These are phyloP conservation scores for Leccinum rimulosum DNA, from an alignment of 768 basidiomycete genomes.

Conservation along the genomic window DNA sequence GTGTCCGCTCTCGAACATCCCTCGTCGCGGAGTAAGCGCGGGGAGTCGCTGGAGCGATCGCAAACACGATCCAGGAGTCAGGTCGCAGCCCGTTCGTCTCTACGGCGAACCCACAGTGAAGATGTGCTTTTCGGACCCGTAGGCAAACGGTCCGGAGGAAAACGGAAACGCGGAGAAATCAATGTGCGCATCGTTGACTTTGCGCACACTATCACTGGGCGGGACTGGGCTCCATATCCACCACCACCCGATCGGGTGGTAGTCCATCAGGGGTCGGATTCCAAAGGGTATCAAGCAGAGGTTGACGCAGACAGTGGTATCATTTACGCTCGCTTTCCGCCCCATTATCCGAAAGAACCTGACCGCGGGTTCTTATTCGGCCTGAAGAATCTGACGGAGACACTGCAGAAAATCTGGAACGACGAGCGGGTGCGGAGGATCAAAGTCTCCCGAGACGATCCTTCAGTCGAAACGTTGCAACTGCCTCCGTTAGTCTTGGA, in stretches of 20 bases:
- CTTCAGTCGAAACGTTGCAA: conserved; percentile 42
- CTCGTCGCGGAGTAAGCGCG: conserved; percentile 65
- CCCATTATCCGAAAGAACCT: conserved; percentile 83
- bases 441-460: conserved; percentile 60
- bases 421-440: conserved; percentile 73
- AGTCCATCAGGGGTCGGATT: conserved; percentile 49
- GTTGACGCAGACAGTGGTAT: conserved; percentile 81
- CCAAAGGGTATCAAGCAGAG: conserved; percentile 77
- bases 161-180: conserved; percentile 83
- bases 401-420: conserved; percentile 85
- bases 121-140: conserved; percentile 70
- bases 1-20: conserved; percentile 61
- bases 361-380: conserved; percentile 96
- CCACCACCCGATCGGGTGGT: conserved; percentile 39
- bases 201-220: conserved; percentile 95
- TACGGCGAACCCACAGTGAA: conserved; percentile 79
- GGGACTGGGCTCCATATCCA: conserved; percentile 78
- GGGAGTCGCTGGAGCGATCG: conserved; percentile 72
- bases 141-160: conserved; percentile 58
- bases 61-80: conserved; percentile 40
- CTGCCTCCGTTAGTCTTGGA: conserved; percentile 65
- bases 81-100: conserved; percentile 39
- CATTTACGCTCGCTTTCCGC: conserved; percentile 91
- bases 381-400: conserved; percentile 72
- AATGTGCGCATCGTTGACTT: conserved; percentile 98